Percentiles rank a stretch among this genome's conserved stretches.
phyloP scores from a whole-genome alignment of 306 rosid species.

The Cicer yamashitae region DNA sequence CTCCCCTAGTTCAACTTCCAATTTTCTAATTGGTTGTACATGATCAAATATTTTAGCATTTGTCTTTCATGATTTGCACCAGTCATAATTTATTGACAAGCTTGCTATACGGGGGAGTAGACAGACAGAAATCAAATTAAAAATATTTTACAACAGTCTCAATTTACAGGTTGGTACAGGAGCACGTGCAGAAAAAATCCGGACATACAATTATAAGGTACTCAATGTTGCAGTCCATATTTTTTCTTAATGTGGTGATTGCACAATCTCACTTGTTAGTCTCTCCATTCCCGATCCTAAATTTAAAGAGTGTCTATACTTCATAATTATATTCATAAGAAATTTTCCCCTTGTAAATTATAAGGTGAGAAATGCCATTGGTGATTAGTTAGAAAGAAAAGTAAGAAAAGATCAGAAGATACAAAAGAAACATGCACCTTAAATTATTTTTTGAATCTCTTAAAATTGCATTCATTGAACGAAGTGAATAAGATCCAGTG shows the following conservation, averaged over 20 bases:
- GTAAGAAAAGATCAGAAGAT: constrained; percentile 4
- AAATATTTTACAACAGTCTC: constrained; percentile 30
- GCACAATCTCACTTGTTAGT: not conserved
- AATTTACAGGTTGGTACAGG: constrained; percentile 91
- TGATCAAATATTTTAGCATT: constrained; percentile 4
- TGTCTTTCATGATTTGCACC: constrained; percentile 31
- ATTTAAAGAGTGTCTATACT: constrained; percentile 25
- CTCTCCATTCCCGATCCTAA: constrained; percentile 31
- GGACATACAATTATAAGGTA: constrained; percentile 95
- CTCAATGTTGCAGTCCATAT: constrained; percentile 31
- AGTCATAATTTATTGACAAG: constrained; percentile 7
- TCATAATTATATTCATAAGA: constrained; percentile 24
- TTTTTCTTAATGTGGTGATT: constrained; percentile 20
- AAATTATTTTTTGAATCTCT: constrained; percentile 13
- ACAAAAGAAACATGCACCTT: constrained; percentile 19
- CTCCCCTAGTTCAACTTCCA: not conserved
- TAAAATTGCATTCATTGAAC: constrained; percentile 15
- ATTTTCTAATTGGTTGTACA: constrained; percentile 22
- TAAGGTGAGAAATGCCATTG: constrained; percentile 23
- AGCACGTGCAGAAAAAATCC: constrained; percentile 92
- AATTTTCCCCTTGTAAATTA: constrained; percentile 16
- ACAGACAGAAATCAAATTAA: constrained; percentile 5
- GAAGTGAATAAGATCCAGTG: constrained; percentile 24
- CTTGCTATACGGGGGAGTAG: constrained; percentile 32
- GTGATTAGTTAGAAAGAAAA: constrained; percentile 12